Base-by-base conservation (phyloP, 2,329 filamentous ascomycete species). In the Scedosporium apiospermum region DNA sequence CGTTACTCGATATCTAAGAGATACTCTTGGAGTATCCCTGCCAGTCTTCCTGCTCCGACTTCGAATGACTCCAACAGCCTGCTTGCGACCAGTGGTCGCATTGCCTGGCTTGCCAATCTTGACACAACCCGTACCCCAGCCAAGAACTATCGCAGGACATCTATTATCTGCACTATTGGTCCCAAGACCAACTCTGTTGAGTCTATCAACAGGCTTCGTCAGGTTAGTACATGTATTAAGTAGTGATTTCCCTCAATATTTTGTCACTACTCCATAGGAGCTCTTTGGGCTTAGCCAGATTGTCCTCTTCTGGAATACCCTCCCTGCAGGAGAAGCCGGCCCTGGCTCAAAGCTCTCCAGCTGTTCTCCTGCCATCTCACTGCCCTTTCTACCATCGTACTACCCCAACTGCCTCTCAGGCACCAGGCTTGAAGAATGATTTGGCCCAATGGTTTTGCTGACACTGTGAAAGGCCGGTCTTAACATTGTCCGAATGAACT, bases 401-500 rank as follows among this genome's bases (percentile, higher is more conserved):
- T 38, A 38, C 34, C 34, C 10, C 10, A 38, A 9, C 34, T 38
- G 10, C 34, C 34, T 38, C 34, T 38, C 34, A 38, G 9, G 34
- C 34, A 38, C 10, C 34, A 12, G 34, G 12, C 34, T 38, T 38
- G 34, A 38, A 38, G 34, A 38, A 38, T 38, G 34, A 3, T 38
- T 38, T 38, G 34, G 34, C 34, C 34, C 34, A 38, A 38, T 49
- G 9, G 18, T 16, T 23, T 23, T 57, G 51, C 51, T 23, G 23
- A 57, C 51, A 53, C 59, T 38, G 10, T 49, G 44, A 18, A 61
- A 61, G 61, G 89, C 88, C 68, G 95, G 95, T 78, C 88, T 98
- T 72, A 98, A 98, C 80, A 92, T 99, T 69, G 95, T 98, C 70
- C 93, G 95, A 81, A 99, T 99, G 95, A 99, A 99, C 89, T 98